phyloP scores from a whole-genome alignment of 106 monocot genomes.

The Gastrodia elata region DNA sequence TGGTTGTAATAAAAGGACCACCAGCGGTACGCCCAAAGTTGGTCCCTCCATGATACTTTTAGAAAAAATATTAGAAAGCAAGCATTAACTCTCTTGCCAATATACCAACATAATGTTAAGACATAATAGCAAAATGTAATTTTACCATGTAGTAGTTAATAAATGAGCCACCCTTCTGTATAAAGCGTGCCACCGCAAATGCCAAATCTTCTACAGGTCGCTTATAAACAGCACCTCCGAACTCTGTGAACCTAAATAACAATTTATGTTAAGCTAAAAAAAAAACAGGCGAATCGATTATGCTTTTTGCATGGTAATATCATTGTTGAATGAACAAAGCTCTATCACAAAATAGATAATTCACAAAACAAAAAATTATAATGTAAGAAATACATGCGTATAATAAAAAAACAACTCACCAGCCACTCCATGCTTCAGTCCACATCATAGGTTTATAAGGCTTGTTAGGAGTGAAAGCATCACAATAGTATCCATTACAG shows the following conservation, averaged over 20 bases:
- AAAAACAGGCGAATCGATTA: not conserved
- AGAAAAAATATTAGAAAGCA: constrained; percentile 14
- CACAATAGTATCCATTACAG: constrained; percentile 97
- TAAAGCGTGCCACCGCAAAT: constrained; percentile 85
- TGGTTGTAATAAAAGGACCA: constrained; percentile 96
- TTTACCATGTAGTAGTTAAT: constrained; percentile 95
- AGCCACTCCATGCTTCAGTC: constrained; percentile 99
- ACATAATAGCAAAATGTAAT: not conserved
- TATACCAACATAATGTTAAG: not conserved
- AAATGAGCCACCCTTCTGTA: constrained; percentile 89
- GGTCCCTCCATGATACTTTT: constrained; percentile 92
- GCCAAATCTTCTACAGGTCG: constrained; percentile 92
- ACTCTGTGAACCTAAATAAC: constrained; percentile 75
- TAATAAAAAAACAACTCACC: constrained; percentile 35
- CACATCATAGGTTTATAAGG: constrained; percentile 88
- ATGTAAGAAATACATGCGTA: not conserved
- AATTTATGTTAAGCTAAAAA: not conserved
- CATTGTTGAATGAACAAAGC: not conserved
- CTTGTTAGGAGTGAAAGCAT: constrained; percentile 76
- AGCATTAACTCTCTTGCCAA: not conserved
- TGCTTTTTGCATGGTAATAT: not conserved
- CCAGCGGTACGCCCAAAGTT: constrained; percentile 97
- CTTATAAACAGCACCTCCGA: constrained; percentile 64
- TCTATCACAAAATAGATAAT: not conserved
- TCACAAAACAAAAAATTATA: not conserved